phyloP scores from a whole-genome alignment of 495 filamentous ascomycete species.

The Penicillium argentinense region DNA sequence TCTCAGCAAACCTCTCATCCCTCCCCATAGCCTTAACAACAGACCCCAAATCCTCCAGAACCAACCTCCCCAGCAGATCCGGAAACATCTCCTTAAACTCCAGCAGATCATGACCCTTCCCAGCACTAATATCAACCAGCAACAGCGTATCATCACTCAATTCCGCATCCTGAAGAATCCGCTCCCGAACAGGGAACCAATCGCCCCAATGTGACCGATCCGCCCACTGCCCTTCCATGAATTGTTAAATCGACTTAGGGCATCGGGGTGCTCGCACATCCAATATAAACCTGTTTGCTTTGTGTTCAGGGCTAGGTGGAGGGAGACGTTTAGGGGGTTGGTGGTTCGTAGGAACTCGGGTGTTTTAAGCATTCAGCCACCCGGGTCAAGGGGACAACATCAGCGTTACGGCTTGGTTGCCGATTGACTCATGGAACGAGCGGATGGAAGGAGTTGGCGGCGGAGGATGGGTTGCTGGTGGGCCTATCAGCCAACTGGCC shows the following conservation, averaged over 20 bases:
- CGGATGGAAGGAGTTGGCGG: conserved; percentile 45
- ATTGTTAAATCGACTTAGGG: conserved; percentile 22
- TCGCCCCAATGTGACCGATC: conserved; percentile 24
- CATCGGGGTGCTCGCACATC: conserved; percentile 14
- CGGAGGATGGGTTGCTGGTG: conserved; percentile 38
- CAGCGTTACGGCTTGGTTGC: conserved; percentile 37
- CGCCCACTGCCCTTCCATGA: conserved; percentile 24
- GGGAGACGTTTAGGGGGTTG: conserved; percentile 22
- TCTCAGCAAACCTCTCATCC: too few species aligned
- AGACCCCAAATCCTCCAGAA: conserved; percentile 52
- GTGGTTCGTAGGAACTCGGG: conserved; percentile 22
- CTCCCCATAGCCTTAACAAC: too few species aligned
- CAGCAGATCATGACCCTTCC: conserved; percentile 47
- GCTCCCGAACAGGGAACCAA: conserved; percentile 34
- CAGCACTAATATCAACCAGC: conserved; percentile 54
- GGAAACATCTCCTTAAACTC: conserved; percentile 28
- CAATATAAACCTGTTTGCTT: conserved; percentile 26
- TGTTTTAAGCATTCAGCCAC: conserved; percentile 39
- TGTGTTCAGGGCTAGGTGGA: conserved; percentile 36
- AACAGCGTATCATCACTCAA: conserved; percentile 26
- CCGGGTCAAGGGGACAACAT: conserved; percentile 38
- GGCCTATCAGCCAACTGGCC: conserved; percentile 19
- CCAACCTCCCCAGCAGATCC: conserved; percentile 23
- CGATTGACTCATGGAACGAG: conserved; percentile 40
- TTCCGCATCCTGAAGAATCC: conserved; percentile 17